phyloP scores from a whole-genome alignment of 2,329 filamentous ascomycete species.

The Aspergillus phoenicis region DNA sequence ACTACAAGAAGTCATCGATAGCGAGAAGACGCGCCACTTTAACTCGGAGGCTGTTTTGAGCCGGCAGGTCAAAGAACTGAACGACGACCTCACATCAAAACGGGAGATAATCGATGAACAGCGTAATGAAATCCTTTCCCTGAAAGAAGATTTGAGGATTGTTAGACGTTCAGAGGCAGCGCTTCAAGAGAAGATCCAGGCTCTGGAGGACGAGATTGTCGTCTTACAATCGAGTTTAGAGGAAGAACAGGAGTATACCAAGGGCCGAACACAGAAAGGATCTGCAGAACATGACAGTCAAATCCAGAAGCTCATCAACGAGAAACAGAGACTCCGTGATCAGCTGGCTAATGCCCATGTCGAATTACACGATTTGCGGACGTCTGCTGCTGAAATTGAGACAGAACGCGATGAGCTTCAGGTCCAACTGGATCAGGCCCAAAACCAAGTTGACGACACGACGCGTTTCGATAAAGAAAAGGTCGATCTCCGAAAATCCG shows the following conservation, averaged over 20 bases:
- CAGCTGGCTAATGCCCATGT: slow-evolving; percentile 61
- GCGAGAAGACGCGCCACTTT: slow-evolving; percentile 70
- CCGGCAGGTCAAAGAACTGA: slow-evolving; percentile 73
- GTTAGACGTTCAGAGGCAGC: slow-evolving; percentile 64
- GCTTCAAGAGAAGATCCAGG: slow-evolving; percentile 66
- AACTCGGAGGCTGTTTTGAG: slow-evolving; percentile 70
- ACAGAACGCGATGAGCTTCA: slow-evolving; percentile 70
- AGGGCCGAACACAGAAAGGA: slow-evolving; percentile 59
- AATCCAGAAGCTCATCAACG: slow-evolving; percentile 58
- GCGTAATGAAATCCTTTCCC: slow-evolving; percentile 65
- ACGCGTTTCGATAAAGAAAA: slow-evolving; percentile 69
- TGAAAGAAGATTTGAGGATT: slow-evolving; percentile 71
- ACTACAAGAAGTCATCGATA: slow-evolving; percentile 68
- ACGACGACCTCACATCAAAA: slow-evolving; percentile 69
- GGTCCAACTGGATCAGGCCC: slow-evolving; percentile 58
- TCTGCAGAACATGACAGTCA: slow-evolving; percentile 62
- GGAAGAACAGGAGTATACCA: slow-evolving; percentile 64
- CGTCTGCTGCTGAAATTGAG: slow-evolving; percentile 60
- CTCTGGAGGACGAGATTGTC: slow-evolving; percentile 75
- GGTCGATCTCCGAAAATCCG: slow-evolving; percentile 67
- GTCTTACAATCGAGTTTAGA: slow-evolving; percentile 68
- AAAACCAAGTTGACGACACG: slow-evolving; percentile 60
- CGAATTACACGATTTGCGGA: slow-evolving; percentile 62
- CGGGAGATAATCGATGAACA: slow-evolving; percentile 67
- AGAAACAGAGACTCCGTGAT: slow-evolving; percentile 66